A percentile compares a stretch with the other conserved stretches of the same genome.
These are phyloP conservation scores for Pleurostoma richardsiae DNA, from an alignment of 2,329 filamentous ascomycete species.

Conservation along the genomic window DNA sequence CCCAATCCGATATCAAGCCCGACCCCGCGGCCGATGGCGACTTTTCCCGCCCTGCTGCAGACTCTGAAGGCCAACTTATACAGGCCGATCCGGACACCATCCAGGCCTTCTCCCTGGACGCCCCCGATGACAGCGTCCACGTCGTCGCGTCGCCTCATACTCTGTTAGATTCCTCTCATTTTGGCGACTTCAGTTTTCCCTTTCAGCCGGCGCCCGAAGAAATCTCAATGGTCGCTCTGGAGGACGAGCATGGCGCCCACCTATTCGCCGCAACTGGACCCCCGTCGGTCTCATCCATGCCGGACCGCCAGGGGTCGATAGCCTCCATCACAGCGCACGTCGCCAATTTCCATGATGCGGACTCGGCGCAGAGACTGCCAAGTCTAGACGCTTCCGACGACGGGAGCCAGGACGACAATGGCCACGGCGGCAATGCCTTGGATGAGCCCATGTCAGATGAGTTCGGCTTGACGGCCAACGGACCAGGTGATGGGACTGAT, in stretches of 20 bases:
- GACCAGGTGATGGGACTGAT: slow-evolving; percentile 47
- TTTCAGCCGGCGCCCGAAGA: slow-evolving; percentile 39
- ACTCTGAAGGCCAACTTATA: slow-evolving; percentile 21
- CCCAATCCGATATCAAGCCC: slow-evolving; percentile 23
- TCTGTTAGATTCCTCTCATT: slow-evolving; percentile 42
- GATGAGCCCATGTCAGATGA: slow-evolving; percentile 54
- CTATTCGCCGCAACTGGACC: slow-evolving; percentile 22
- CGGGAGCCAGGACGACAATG: slow-evolving; percentile 34
- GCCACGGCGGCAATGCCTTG: slow-evolving; percentile 38
- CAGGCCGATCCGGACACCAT: slow-evolving; percentile 24
- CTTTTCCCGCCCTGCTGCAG: slow-evolving; percentile 23
- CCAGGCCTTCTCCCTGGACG: slow-evolving; percentile 30
- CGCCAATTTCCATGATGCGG: slow-evolving; percentile 21
- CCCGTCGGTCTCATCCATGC: slow-evolving; percentile 28
- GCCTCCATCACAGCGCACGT: slow-evolving; percentile 28
- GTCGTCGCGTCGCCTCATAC: slow-evolving; percentile 22
- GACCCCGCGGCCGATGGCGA: slow-evolving; percentile 27
- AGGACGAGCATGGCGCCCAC: slow-evolving; percentile 24
- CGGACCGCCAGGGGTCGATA: slow-evolving; percentile 28
- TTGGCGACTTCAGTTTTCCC: slow-evolving; percentile 48
- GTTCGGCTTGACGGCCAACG: slow-evolving; percentile 45
- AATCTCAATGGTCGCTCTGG: slow-evolving; percentile 33
- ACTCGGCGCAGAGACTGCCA: slow-evolving; percentile 8
- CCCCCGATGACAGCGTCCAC: slow-evolving; percentile 23
- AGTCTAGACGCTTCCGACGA: slow-evolving; percentile 39